Evolutionary conservation across 2,329 filamentous ascomycete species (phyloP), one percentile per base, ranked within the genome.

Genomic region (Aspergillus bombycis): DNA sequence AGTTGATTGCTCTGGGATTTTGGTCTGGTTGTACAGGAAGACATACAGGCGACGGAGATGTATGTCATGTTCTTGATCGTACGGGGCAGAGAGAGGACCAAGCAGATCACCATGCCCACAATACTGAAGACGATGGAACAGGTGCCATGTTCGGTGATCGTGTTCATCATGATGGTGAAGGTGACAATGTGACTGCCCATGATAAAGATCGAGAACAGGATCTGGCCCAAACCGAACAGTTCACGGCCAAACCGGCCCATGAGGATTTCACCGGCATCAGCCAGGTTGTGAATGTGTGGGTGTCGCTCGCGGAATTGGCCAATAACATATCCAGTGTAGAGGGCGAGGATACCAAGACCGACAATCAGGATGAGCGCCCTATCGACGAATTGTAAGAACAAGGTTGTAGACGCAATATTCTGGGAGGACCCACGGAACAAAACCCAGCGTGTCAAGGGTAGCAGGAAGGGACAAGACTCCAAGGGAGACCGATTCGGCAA

Each of bases 141-240:
- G 0, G 84, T 82, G 0, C 82, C 85, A 65, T 89, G 83, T 2
- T 86, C 77, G 14, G 87, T 88, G 45, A 92, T 79, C 58, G 84
- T 87, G 68, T 88, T 88, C 76, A 91, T 85, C 74, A 89, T 89
- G 69, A 91, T 88, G 36, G 84, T 85, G 67, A 91, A 91, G 0
- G 88, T 90, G 66, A 91, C 78, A 61, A 90, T 84, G 76, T 92
- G 90, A n/a, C 88, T 89, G 36, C 85, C 89, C 76, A 89, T 88
- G 65, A 90, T 85, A 78, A 92, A 90, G 65, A 89, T 80, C 34
- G 91, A 81, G 75, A 91, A 87, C 28, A 91, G 76, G 2, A 85
- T 78, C 68, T 90, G 88, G 68, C 86, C 88, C 62, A 81, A 77
- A 28, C 88, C 88, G 52, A 90, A 82, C 28, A 92, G 67, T 73